These are phyloP conservation scores for Closterium sp. DNA, from an alignment of 139 green algal species.

Conservation along the genomic window DNA sequence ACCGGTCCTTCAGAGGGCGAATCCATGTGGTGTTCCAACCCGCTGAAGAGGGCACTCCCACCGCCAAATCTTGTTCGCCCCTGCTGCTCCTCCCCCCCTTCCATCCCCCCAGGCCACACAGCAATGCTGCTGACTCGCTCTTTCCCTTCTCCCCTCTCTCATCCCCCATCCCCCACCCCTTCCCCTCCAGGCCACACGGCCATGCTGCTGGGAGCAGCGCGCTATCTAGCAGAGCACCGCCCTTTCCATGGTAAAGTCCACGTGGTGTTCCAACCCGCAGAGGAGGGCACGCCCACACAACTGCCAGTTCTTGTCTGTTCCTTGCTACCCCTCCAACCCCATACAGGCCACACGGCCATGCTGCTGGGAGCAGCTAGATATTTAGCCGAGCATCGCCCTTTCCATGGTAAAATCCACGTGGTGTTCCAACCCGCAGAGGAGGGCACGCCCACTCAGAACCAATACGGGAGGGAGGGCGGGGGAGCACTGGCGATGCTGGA, in stretches of 20 bases:
- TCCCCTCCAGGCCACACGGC: slow-evolving; percentile 36
- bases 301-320: no score
- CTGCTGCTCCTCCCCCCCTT: not conserved
- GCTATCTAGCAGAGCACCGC: slow-evolving; percentile 4
- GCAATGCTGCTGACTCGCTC: slow-evolving; percentile 21
- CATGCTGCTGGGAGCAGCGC: slow-evolving; percentile 28
- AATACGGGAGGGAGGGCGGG: not conserved
- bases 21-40: slow-evolving; percentile 21
- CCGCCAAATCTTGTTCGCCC: no score
- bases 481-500: slow-evolving; percentile 41
- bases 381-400: slow-evolving; percentile 1
- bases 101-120: slow-evolving; percentile 15
- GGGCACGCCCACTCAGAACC: slow-evolving; percentile 37
- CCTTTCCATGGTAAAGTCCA: slow-evolving; percentile 18
- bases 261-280: slow-evolving; percentile 11
- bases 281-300: not conserved
- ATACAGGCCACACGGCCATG: slow-evolving; percentile 44
- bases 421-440: slow-evolving; percentile 44
- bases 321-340: no score
- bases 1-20: not conserved
- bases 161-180: not conserved
- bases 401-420: slow-evolving; percentile 22
- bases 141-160: not conserved
- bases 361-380: slow-evolving; percentile 28
- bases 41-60: no score